Base-by-base conservation (phyloP, 169 alveolate genomes). In the Plasmodium berghei region DNA sequence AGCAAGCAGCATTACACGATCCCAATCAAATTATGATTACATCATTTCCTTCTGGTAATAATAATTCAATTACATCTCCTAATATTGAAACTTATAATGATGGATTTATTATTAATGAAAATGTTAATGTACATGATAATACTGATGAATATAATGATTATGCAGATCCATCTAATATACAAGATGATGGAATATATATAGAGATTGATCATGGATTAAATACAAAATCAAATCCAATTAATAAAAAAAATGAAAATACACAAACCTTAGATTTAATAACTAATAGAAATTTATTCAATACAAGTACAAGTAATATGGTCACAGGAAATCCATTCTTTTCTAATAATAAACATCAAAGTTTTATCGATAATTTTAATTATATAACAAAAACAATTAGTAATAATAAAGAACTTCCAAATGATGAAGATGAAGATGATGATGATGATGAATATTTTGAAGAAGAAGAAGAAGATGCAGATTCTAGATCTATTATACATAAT, bases 381-480 rank as follows among this genome's bases (percentile, higher is more conserved):
- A 34, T 34, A 3, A 3, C 42, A 34, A 34, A 34, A 34, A 0
- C 42, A 34, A 5, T 34, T 0, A 34, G 8, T 34, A 5, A 34
- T 24, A 3, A 22, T 1, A 20, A 48, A 6, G 16, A 8, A 26
- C 16, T 45, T 1, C 3, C 45, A 4, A 24, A 22, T 48, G 55
- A 26, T 14, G 26, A 40, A 0, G 58, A 61, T 8, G 73, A 61
- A 4, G 62, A 59, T 18, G 61, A 26, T 22, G 88, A 46, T 0
- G 48, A 61, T 12, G 64, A 61, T 12, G 73, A n/a, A 12, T 18
- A 73, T 14, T 55, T 58, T 4, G 55, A 73, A 0, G 10, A 48
- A 0, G 67, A 54, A 2, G 24, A 59, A 1, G 61, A 74, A 6
- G 58, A 61, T 12, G 66, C 18, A 9, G 67, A 56, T 34, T 8